Conservation (phyloP, 768 basidiomycete genomes). For the Boletus sp. region DNA sequence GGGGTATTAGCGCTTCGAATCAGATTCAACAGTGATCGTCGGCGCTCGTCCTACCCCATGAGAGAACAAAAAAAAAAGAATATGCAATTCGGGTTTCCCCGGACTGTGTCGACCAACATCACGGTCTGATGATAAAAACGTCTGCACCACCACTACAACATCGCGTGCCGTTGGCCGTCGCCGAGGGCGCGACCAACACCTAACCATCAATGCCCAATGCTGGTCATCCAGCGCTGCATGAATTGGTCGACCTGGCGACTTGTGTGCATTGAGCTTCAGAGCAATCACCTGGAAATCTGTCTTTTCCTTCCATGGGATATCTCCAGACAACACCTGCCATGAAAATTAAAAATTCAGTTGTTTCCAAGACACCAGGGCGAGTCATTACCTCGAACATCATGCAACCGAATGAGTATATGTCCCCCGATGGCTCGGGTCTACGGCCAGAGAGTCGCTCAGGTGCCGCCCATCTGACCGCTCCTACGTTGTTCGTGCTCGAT, state of each 20-base stretch:
- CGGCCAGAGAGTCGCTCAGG: neutral
- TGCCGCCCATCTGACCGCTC: too few species aligned
- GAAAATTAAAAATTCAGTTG: too few species aligned
- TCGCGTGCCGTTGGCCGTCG: neutral
- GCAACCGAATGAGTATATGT: conserved; percentile 2
- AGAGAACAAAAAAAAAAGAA: too few species aligned
- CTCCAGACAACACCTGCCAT: neutral
- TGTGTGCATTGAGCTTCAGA: neutral
- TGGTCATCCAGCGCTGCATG: neutral
- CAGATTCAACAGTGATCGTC: too few species aligned
- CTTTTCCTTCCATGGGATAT: conserved; percentile 5
- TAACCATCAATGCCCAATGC: conserved; percentile 2
- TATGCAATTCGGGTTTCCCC: too few species aligned
- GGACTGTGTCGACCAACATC: neutral
- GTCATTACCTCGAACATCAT: neutral
- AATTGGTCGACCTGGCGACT: neutral
- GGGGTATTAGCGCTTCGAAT: too few species aligned
- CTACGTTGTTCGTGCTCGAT: too few species aligned
- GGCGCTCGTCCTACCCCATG: too few species aligned
- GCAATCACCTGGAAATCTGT: neutral
- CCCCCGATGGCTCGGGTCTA: neutral
- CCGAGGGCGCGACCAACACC: neutral
- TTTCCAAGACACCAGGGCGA: too few species aligned
- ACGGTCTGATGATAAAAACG: neutral
- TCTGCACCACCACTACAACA: neutral